Evolutionary conservation across 2,329 filamentous ascomycete species (phyloP).

Genomic region (Monosporascus sp.): DNA sequence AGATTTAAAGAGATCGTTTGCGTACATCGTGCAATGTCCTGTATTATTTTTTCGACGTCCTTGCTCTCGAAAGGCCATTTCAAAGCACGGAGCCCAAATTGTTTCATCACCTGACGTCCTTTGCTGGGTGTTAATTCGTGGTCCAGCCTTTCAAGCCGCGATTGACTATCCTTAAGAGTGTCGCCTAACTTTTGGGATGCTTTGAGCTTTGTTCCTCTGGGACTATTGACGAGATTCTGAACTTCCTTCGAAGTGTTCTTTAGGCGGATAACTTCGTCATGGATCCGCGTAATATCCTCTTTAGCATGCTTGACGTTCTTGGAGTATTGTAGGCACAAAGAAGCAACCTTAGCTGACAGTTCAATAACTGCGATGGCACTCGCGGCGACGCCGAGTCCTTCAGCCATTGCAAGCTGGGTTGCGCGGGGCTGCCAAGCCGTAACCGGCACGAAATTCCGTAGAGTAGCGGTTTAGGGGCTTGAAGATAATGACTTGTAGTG

Average conservation of each 20-base stretch:
- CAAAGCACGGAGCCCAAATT: constrained; percentile 27
- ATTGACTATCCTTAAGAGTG: constrained; percentile 12
- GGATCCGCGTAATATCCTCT: constrained; percentile 27
- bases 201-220: constrained; percentile 19
- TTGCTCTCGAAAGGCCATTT: constrained; percentile 34
- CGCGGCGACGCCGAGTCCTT: constrained; percentile 27
- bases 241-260: constrained; percentile 19
- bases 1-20: neutral
- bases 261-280: constrained; percentile 20
- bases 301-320: constrained; percentile 24
- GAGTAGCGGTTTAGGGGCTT: neutral
- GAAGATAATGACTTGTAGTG: neutral
- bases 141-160: constrained; percentile 17
- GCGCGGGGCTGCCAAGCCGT: neutral
- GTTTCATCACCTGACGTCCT: constrained; percentile 23
- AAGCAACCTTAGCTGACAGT: constrained; percentile 29
- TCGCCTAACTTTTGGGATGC: constrained; percentile 16
- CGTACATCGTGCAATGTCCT: neutral
- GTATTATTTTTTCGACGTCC: constrained; percentile 19
- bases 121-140: constrained; percentile 16
- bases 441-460: neutral
- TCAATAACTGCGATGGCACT: constrained; percentile 33
- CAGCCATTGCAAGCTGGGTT: constrained; percentile 2
- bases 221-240: constrained; percentile 20
- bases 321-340: constrained; percentile 30